Conservation (phyloP, 441 rosid genomes). For the Francoa sonchifolia region DNA sequence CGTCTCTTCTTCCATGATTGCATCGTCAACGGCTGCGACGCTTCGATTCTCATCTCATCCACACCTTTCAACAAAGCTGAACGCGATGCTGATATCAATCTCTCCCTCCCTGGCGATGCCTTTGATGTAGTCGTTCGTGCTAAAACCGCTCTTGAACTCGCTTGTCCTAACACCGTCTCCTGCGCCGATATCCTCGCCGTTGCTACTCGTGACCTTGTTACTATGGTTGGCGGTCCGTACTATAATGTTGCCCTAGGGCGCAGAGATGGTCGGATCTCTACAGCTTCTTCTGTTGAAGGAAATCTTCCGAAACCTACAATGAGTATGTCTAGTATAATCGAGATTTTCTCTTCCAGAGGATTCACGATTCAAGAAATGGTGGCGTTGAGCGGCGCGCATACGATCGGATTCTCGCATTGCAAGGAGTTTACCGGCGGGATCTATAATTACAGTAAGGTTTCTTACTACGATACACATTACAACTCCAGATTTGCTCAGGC, state of each 20-base stretch:
- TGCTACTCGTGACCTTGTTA: slow-evolving; percentile 46
- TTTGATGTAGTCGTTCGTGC: slow-evolving; percentile 54
- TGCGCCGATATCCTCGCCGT: slow-evolving; percentile 58
- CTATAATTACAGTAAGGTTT: slow-evolving; percentile 12
- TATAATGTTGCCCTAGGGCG: slow-evolving; percentile 46
- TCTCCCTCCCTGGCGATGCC: slow-evolving; percentile 67
- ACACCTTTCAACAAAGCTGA: slow-evolving; percentile 45
- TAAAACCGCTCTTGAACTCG: slow-evolving; percentile 60
- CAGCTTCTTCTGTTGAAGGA: slow-evolving; percentile 22
- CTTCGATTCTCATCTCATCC: slow-evolving; percentile 41
- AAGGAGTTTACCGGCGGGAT: slow-evolving; percentile 35
- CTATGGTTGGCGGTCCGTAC: slow-evolving; percentile 56
- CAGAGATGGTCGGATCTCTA: slow-evolving; percentile 31
- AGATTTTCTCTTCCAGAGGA: slow-evolving; percentile 29
- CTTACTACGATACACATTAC: slow-evolving; percentile 23
- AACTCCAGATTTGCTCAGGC: slow-evolving; percentile 47
- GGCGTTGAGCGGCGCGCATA: slow-evolving; percentile 55
- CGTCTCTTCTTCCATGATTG: slow-evolving; percentile 61
- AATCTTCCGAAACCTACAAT: slow-evolving; percentile 41
- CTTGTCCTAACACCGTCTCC: slow-evolving; percentile 54
- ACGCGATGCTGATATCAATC: slow-evolving; percentile 56
- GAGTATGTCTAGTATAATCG: slow-evolving; percentile 27
- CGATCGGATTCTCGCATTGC: slow-evolving; percentile 62
- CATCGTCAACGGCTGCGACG: slow-evolving; percentile 49
- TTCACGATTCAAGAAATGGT: slow-evolving; percentile 48